phyloP scores from a whole-genome alignment of 164 flowering plant genomes.

The Liquidambar formosana region DNA sequence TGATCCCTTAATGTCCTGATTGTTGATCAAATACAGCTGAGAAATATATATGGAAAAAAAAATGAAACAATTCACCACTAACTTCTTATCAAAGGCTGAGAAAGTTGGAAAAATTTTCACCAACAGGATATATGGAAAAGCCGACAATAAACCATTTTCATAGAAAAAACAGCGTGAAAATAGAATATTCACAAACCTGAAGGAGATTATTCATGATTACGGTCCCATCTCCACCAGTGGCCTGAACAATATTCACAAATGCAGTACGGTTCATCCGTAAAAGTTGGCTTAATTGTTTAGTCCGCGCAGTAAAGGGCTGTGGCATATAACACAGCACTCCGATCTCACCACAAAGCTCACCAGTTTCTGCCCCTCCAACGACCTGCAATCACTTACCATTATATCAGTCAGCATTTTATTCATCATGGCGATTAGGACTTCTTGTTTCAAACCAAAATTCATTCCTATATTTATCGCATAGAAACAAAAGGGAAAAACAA shows the following conservation, averaged over 20 bases:
- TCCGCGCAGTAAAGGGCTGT: constrained; percentile 85
- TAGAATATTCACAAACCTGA: constrained; percentile 46
- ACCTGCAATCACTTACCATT: constrained; percentile 38
- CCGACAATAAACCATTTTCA: background rate
- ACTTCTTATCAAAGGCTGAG: no score
- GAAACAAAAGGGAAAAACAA: no score
- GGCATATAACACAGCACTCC: constrained; percentile 99
- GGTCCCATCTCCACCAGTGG: constrained; percentile 94
- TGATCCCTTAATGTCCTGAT: no score
- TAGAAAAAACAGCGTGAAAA: background rate
- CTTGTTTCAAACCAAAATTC: no score
- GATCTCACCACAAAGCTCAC: constrained; percentile 86
- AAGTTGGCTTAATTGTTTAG: constrained; percentile 79
- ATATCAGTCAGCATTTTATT: background rate
- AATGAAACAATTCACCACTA: constrained; percentile 74
- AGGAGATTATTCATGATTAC: constrained; percentile 93
- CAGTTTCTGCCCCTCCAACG: constrained; percentile 65
- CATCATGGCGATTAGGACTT: background rate
- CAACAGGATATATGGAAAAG: background rate
- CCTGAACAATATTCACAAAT: constrained; percentile 81
- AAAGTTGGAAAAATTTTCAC: no score
- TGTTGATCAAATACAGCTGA: no score
- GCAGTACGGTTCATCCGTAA: constrained; percentile 79
- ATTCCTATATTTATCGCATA: constrained; percentile 74
- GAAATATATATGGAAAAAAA: no score